Conservation (phyloP, 1,139 yeast genomes). For the Lodderomyces jiufengensis region DNA sequence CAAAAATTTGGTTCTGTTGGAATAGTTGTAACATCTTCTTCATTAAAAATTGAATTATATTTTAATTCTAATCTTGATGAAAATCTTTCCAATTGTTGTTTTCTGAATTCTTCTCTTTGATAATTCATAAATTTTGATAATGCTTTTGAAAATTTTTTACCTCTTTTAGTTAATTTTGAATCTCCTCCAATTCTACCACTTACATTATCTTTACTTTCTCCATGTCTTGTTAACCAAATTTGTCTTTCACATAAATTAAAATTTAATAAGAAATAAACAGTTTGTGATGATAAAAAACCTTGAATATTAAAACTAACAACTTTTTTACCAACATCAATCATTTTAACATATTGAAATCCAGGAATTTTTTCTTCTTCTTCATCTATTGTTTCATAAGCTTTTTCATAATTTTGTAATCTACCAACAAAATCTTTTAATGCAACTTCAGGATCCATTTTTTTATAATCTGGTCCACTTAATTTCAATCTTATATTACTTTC, state of each 20-base stretch:
- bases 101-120: slow-evolving; percentile 69
- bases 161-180: slow-evolving; percentile 75
- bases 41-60: slow-evolving; percentile 31
- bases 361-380: slow-evolving; percentile 63
- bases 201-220: slow-evolving; percentile 84
- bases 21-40: slow-evolving; percentile 27
- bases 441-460: slow-evolving; percentile 73
- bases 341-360: slow-evolving; percentile 80
- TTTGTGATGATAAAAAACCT: slow-evolving; percentile 91
- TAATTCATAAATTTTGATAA: slow-evolving; percentile 69
- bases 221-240: slow-evolving; percentile 94
- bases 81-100: slow-evolving; percentile 55
- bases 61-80: slow-evolving; percentile 41
- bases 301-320: slow-evolving; percentile 88
- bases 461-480: slow-evolving; percentile 90
- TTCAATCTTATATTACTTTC: slow-evolving; percentile 82
- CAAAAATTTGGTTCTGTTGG: slow-evolving; percentile 69
- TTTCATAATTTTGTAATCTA: slow-evolving; percentile 78
- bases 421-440: slow-evolving; percentile 83
- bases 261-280: slow-evolving; percentile 83
- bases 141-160: slow-evolving; percentile 68
- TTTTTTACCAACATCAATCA: slow-evolving; percentile 94
- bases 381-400: slow-evolving; percentile 86
- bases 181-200: slow-evolving; percentile 89
- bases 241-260: slow-evolving; percentile 89